Base-by-base conservation (phyloP, 1,284 basidiomycete species). In the Malassezia sympodialis region DNA sequence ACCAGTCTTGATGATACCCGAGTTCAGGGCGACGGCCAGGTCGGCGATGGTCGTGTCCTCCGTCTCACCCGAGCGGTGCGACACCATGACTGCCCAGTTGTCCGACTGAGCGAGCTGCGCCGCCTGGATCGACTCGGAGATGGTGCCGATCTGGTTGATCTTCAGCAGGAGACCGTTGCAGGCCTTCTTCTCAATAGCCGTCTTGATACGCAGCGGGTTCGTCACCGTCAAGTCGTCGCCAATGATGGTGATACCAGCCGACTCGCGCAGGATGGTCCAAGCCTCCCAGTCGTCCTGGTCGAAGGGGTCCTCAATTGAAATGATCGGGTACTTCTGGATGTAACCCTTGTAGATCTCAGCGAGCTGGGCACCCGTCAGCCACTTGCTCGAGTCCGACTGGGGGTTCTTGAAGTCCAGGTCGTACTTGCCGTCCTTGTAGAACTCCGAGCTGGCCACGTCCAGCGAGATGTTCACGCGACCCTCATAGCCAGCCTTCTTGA, bases 401-500 rank as follows among this genome's bases (percentile, higher is more conserved):
- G 93, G 87, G 84, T 96, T 96, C 84, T 98, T 90, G 83, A 93
- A 96, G 82, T 98, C 91, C 60, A 98, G 80, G 77, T 98, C 93
- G 80, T 99, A 98, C 82, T 96, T 96, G 76, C 91, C 93, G 21
- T 96, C 90, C 84, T 96, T 98, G 87, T 90, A 99, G 82, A 99
- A 98, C 79, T 99, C 94, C 76, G 93, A 98, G 19, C 91, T 96
- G 59, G 94, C 93, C 62, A 98, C 94, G 72, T 98, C 94, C 68
- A 99, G 88, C 64, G 88, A 93, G 76, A 99, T 98, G 80, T 96
- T 89, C 79, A 99, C 85, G 81, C 94, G 91, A 76, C 90, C 93
- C 76, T 93, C 87, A 79, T 96, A 98, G 42, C 94, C 94, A 41
- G 93, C 91, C 80, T 90, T 88, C 78, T 87, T 84, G 81, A 99